Base-by-base conservation (phyloP, 2,329 filamentous ascomycete genomes). In the Microcyclospora pomicola region DNA sequence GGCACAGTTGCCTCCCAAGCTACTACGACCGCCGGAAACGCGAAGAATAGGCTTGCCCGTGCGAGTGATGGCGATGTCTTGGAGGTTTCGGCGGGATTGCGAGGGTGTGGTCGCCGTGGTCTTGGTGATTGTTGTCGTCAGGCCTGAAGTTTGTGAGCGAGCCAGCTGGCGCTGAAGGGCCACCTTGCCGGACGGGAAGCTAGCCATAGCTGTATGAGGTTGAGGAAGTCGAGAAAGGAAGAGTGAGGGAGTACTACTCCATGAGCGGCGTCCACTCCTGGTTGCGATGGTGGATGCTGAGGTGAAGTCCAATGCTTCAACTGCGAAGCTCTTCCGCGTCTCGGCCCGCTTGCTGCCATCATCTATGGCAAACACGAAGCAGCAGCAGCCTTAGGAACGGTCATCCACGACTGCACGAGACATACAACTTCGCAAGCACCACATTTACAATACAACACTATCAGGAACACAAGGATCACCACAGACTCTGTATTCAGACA, bases 11-110 rank as follows among this genome's bases (percentile, higher is more conserved):
- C 88, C 88, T 85, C 55, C 56, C 15, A 52, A 43, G 38, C 47
- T 51, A 55, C 63, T 56, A 56, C 88, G 80, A 69, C 91, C 91
- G 66, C 88, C 88, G 58, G 87, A 77, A 40, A 81, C 71, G 56
- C 86, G 81, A 58, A 96, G 68, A 54, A 96, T 87, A 45, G 91
- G 88, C 71, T 94, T 95, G 63, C 91, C 91, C 41, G 91, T 98
- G 55, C 91, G 75, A 45, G 88, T 93, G 58, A 98, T 94, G 55
- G 82, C 71, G 57, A 98, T 74, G 69, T 98, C 91, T 59, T 85
- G 82, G 46, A 76, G 54, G 51, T 60, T 62, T 31, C 48, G 50
- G 43, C 39, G 48, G 37, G 41, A 51, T 41, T 66, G 64, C 45
- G 34, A 37, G 27, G 13, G 37, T 42, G 36, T 47, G 37, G 49